Percentiles rank a stretch among this genome's conserved stretches.
These are phyloP conservation scores for Sphagnum fallax DNA, from an alignment of 228 moss, liverwort and hornwort genomes.

Conservation along the genomic window DNA sequence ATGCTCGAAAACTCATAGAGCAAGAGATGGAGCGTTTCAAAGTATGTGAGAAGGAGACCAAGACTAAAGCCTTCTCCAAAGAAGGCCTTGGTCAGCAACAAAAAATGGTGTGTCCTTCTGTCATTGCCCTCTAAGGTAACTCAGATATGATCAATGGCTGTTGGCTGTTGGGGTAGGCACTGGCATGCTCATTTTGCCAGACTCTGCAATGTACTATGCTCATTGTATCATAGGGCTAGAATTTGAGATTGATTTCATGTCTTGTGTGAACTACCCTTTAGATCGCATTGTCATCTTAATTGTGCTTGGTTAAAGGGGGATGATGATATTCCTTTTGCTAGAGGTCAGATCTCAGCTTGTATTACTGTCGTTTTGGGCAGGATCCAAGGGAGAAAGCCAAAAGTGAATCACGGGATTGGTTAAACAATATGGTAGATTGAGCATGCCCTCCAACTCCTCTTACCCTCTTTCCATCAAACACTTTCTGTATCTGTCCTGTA, in stretches of 20 bases:
- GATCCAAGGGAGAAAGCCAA: slow-evolving; percentile 99
- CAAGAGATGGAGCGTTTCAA: slow-evolving; percentile 99
- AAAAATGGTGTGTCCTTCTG: slow-evolving; percentile 75
- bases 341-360: not conserved
- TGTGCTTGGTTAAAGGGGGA: no score
- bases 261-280: no score
- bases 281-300: no score
- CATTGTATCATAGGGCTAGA: no score
- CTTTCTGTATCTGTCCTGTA: no score
- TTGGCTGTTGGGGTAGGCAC: not conserved
- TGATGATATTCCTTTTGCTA: no score
- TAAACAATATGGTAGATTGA: slow-evolving; percentile 68
- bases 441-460: no score
- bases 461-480: no score
- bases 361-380: slow-evolving; percentile 18
- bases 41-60: slow-evolving; percentile 99
- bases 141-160: not conserved
- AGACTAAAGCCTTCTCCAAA: slow-evolving; percentile 98
- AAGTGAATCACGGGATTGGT: slow-evolving; percentile 96
- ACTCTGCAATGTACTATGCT: no score
- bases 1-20: slow-evolving; percentile 98
- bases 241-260: no score
- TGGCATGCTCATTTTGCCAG: no score
- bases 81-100: slow-evolving; percentile 96
- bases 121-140: not conserved